These are phyloP conservation scores for Colletotrichum zoysiae DNA, from an alignment of 2,329 filamentous ascomycete species.

Conservation along the genomic window DNA sequence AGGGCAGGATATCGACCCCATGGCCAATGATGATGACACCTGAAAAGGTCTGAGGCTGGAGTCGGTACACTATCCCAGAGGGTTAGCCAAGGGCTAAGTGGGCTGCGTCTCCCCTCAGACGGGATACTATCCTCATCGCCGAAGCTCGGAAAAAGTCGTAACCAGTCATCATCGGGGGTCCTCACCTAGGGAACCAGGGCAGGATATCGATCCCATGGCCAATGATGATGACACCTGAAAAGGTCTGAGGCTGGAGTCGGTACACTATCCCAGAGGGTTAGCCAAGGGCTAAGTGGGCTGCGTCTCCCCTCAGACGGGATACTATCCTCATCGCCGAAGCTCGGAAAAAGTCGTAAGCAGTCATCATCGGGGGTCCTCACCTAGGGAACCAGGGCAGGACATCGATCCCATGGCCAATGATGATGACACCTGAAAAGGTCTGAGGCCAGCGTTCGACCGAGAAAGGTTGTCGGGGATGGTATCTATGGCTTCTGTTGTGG, in stretches of 20 bases:
- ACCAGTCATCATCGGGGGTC: too few species aligned
- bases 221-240: neutral
- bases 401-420: too few species aligned
- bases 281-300: slow-evolving; percentile 20
- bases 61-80: neutral
- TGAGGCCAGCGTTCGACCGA: neutral
- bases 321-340: neutral
- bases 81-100: slow-evolving; percentile 21
- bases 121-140: slow-evolving; percentile 1
- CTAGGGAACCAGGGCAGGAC: too few species aligned
- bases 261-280: slow-evolving; percentile 8
- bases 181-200: too few species aligned
- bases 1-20: too few species aligned
- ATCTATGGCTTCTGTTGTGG: neutral
- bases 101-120: slow-evolving; percentile 20
- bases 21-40: neutral
- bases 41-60: neutral
- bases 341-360: slow-evolving; percentile 14
- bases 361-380: too few species aligned
- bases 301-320: slow-evolving; percentile 15
- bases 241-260: neutral
- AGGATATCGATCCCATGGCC: too few species aligned
- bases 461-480: neutral
- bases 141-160: slow-evolving; percentile 18
- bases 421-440: neutral